Evolutionary conservation across 306 rosid genomes (phyloP).

Genomic region (Amphicarpaea edgeworthii): DNA sequence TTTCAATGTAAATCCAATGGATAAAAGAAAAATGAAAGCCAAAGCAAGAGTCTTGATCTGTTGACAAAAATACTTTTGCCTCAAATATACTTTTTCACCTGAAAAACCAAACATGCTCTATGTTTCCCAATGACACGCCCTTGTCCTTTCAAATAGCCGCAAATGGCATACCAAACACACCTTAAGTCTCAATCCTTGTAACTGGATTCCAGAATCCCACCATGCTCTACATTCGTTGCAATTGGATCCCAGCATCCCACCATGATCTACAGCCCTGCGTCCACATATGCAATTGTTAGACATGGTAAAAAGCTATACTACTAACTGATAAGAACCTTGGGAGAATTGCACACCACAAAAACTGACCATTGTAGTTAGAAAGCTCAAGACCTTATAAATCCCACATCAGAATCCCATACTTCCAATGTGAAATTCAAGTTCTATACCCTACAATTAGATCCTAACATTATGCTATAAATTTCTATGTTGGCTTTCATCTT

Average conservation of each 20-base stretch:
- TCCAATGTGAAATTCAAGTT: neutral
- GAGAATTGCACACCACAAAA: neutral
- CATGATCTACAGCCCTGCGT: neutral
- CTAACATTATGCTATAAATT: neutral
- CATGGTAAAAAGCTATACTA: neutral
- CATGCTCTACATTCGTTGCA: neutral
- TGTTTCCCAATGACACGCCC: no score
- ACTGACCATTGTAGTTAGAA: neutral
- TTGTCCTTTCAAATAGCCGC: no score
- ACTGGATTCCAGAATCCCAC: neutral
- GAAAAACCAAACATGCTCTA: no score
- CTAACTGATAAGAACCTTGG: neutral
- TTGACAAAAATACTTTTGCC: no score
- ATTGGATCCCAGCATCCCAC: neutral
- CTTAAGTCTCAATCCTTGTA: neutral
- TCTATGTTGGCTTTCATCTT: conserved; percentile 5
- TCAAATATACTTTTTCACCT: no score
- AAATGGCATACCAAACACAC: no score
- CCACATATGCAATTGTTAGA: neutral
- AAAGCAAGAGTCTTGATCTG: no score
- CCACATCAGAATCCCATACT: neutral
- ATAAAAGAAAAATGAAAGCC: no score
- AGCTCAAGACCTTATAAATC: neutral
- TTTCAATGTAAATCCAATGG: no score
- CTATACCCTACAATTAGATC: neutral